phyloP scores from a whole-genome alignment of 768 basidiomycete genomes.

The Neoboletus brunneissimus region DNA sequence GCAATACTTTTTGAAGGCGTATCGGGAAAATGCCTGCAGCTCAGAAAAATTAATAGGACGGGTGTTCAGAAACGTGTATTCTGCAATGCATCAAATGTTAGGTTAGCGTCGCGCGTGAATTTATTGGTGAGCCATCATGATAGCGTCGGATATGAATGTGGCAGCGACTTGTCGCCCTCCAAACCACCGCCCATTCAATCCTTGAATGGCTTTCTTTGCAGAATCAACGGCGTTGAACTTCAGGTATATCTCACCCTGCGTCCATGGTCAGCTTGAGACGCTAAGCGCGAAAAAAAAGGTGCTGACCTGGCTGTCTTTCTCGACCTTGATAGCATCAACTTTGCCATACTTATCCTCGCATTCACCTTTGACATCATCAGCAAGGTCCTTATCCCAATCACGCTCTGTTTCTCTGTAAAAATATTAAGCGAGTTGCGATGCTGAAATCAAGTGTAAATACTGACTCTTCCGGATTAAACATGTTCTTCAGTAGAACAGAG shows the following conservation, averaged over 20 bases:
- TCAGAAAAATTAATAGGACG: slow-evolving; percentile 30
- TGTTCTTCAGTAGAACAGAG: slow-evolving; percentile 86
- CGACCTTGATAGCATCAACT: slow-evolving; percentile 86
- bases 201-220: slow-evolving; percentile 81
- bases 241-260: slow-evolving; percentile 94
- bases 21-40: slow-evolving; percentile 32
- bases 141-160: slow-evolving; percentile 86
- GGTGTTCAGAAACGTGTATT: slow-evolving; percentile 22
- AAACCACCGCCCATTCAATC: slow-evolving; percentile 96
- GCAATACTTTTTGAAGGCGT: slow-evolving; percentile 29
- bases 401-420: slow-evolving; percentile 80
- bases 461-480: slow-evolving; percentile 97
- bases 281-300: background rate
- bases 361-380: slow-evolving; percentile 94
- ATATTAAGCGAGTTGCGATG: slow-evolving; percentile 4
- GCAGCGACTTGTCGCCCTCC: slow-evolving; percentile 88
- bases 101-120: slow-evolving; percentile 20
- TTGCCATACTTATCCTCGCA: slow-evolving; percentile 87
- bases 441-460: slow-evolving; percentile 27
- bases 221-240: slow-evolving; percentile 80
- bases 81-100: slow-evolving; percentile 29
- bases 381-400: slow-evolving; percentile 96
- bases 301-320: slow-evolving; percentile 87
- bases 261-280: slow-evolving; percentile 11
- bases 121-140: slow-evolving; percentile 89